Evolutionary conservation across 257 asterid species (phyloP).

Genomic region (Salvia splendens): DNA sequence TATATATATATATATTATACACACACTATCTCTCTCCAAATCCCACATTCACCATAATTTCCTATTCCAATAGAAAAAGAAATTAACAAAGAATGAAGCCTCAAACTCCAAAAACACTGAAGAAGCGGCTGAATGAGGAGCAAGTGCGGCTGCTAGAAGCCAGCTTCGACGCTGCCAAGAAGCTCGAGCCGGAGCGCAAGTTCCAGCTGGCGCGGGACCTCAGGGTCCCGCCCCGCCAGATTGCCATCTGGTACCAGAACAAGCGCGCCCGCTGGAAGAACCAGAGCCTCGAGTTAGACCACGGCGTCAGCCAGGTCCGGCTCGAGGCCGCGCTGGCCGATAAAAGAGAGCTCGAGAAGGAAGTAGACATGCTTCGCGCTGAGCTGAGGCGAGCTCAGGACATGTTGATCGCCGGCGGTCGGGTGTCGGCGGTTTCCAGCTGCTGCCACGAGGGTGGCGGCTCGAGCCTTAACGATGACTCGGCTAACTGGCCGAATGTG

Average conservation of each 20-base stretch:
- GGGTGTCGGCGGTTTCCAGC: constrained; percentile 55
- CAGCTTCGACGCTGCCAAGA: constrained; percentile 62
- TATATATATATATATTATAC: constrained; percentile 26
- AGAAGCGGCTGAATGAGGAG: constrained; percentile 66
- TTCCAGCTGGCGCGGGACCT: constrained; percentile 71
- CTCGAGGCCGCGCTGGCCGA: constrained; percentile 60
- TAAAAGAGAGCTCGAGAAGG: constrained; percentile 55
- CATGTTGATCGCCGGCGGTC: constrained; percentile 27
- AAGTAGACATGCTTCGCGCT: constrained; percentile 48
- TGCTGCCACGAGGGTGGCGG: constrained; percentile 61
- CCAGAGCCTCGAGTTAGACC: constrained; percentile 74
- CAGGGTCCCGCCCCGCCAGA: constrained; percentile 77
- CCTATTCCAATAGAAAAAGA: not conserved
- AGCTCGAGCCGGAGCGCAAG: constrained; percentile 81
- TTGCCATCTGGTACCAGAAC: constrained; percentile 95
- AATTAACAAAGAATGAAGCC: constrained; percentile 33
- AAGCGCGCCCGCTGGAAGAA: constrained; percentile 89
- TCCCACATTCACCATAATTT: constrained; percentile 15
- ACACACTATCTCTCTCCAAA: constrained; percentile 17
- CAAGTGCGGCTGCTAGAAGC: constrained; percentile 76
- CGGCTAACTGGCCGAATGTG: constrained; percentile 49
- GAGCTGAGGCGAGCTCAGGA: constrained; percentile 64
- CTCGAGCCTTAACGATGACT: constrained; percentile 56
- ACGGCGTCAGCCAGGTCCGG: constrained; percentile 51
- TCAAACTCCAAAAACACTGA: constrained; percentile 42